Conservation (phyloP, 2,329 filamentous ascomycete species). For the Paecilomyces niveus region DNA sequence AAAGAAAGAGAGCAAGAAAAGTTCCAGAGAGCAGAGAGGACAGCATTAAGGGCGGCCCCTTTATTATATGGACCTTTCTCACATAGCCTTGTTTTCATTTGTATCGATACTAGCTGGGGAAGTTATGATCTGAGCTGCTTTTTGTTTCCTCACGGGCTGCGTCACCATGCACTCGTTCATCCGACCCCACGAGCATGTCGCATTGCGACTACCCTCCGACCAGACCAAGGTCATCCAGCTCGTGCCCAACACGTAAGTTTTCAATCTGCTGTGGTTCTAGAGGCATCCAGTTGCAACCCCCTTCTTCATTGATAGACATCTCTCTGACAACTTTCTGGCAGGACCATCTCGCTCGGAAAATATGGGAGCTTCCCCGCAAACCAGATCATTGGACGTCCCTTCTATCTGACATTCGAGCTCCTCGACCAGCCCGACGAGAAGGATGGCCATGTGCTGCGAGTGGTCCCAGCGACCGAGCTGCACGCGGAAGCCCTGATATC, state of each 20-base stretch:
- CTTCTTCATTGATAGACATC: constrained; percentile 11
- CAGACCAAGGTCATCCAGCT: constrained; percentile 52
- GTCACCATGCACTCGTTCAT: constrained; percentile 32
- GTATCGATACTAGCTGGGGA: background rate
- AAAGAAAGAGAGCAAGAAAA: background rate
- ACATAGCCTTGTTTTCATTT: background rate
- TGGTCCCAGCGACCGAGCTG: constrained; percentile 74
- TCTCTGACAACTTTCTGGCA: constrained; percentile 34
- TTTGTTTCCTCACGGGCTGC: background rate
- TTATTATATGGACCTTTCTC: no score
- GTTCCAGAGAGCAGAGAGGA: background rate
- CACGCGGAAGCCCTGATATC: constrained; percentile 67
- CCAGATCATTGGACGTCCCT: constrained; percentile 82
- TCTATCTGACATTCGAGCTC: constrained; percentile 85
- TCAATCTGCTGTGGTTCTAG: constrained; percentile 13
- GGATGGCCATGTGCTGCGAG: constrained; percentile 58
- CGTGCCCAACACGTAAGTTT: constrained; percentile 57
- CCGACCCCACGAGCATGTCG: constrained; percentile 29
- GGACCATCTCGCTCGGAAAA: constrained; percentile 82
- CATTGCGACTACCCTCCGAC: constrained; percentile 45
- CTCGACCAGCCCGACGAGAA: constrained; percentile 58
- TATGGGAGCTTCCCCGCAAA: constrained; percentile 88
- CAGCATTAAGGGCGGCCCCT: background rate
- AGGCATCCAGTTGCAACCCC: constrained; percentile 10
- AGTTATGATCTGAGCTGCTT: background rate